Conservation (phyloP, 495 filamentous ascomycete species). For the Pyronema domesticum region DNA sequence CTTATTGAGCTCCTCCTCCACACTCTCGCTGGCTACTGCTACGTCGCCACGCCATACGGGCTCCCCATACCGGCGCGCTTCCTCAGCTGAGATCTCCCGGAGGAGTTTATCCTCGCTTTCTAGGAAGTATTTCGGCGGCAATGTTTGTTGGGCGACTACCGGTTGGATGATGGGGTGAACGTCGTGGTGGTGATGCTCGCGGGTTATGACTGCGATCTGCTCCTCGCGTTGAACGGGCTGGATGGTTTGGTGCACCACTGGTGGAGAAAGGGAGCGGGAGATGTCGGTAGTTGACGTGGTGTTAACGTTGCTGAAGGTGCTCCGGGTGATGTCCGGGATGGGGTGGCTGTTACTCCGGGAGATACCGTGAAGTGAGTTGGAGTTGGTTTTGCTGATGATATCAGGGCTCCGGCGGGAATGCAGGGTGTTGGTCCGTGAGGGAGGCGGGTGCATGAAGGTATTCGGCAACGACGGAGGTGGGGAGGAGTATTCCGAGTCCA, state of each 20-base stretch:
- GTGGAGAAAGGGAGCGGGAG: slow-evolving; percentile 1
- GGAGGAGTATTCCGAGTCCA: no score
- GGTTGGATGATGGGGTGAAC: slow-evolving; percentile 13
- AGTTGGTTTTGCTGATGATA: background rate
- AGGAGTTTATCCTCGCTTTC: slow-evolving; percentile 5
- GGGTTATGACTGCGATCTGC: slow-evolving; percentile 4
- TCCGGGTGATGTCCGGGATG: background rate
- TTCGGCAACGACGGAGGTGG: no score
- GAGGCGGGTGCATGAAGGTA: no score
- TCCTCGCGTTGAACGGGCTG: slow-evolving; percentile 12
- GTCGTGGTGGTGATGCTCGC: slow-evolving; percentile 9
- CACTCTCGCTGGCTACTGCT: background rate
- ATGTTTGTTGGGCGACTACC: slow-evolving; percentile 1
- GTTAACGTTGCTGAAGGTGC: background rate
- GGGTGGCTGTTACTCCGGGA: no score
- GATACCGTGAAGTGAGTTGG: background rate
- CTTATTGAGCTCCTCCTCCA: background rate
- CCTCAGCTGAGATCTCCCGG: slow-evolving; percentile 12
- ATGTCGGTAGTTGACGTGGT: background rate
- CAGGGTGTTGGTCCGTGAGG: no score
- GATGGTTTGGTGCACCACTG: slow-evolving; percentile 6
- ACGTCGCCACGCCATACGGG: background rate
- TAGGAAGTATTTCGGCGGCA: slow-evolving; percentile 14
- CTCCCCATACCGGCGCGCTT: slow-evolving; percentile 4
- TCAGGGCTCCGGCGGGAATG: no score